Evolutionary conservation across 1,284 basidiomycete species (phyloP).

Genomic region (Rhodotorula mucilaginosa): DNA sequence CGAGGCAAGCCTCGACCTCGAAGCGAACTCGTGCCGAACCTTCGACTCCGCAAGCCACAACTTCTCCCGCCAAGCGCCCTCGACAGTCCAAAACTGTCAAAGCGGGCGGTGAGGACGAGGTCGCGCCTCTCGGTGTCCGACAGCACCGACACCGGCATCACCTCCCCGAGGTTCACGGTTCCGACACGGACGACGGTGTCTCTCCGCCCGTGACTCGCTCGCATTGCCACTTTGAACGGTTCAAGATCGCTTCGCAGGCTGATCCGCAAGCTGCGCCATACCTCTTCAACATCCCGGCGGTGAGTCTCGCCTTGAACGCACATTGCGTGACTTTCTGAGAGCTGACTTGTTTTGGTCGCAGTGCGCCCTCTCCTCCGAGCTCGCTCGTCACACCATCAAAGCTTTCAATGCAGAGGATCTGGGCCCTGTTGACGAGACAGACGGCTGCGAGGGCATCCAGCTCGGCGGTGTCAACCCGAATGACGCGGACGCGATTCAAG

Average conservation of each 20-base stretch:
- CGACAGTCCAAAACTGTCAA: neutral
- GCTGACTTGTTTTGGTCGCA: neutral
- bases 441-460: constrained; percentile 16
- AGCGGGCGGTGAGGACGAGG: no score
- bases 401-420: constrained; percentile 12
- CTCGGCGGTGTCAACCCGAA: constrained; percentile 4
- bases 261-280: neutral
- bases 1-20: neutral
- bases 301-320: neutral
- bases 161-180: neutral
- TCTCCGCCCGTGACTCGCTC: constrained; percentile 20
- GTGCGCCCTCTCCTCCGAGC: constrained; percentile 19
- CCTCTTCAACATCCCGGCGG: constrained; percentile 19
- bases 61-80: neutral
- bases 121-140: no score
- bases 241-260: constrained; percentile 1
- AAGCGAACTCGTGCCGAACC: neutral
- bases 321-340: neutral
- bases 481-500: constrained; percentile 6
- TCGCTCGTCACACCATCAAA: constrained; percentile 15
- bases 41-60: neutral
- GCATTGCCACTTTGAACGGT: constrained; percentile 13
- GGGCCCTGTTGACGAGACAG: constrained; percentile 10
- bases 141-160: constrained; percentile 17
- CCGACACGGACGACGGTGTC: neutral